A percentile compares a stretch with the other conserved stretches of the same genome.
Conservation (phyloP, 1,284 basidiomycete species). For the Amylostereum chailletii region DNA sequence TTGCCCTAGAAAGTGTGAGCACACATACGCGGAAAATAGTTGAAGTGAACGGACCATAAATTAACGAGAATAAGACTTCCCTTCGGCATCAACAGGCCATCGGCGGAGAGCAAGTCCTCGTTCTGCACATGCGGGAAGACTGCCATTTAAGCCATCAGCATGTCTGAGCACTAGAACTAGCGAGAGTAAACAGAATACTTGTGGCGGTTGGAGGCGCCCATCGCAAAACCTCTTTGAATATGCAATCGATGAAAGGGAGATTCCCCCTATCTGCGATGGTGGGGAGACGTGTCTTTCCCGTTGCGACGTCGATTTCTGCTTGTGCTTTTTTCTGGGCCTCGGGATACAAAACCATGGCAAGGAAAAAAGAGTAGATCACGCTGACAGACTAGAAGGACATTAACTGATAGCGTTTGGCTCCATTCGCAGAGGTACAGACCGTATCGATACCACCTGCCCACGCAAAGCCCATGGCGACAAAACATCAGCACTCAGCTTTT, state of each 20-base stretch:
- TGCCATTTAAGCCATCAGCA: no score
- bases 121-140: not conserved
- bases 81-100: not conserved
- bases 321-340: conserved; percentile 10
- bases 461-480: no score
- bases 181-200: no score
- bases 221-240: conserved; percentile 13
- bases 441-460: no score
- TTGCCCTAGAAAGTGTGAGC: no score
- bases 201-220: conserved; percentile 10
- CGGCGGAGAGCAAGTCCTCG: not conserved
- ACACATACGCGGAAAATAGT: no score
- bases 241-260: conserved; percentile 11
- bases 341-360: conserved; percentile 13
- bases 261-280: conserved; percentile 7
- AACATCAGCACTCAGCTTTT: no score
- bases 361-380: conserved; percentile 8
- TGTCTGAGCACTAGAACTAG: no score
- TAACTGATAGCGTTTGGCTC: no score
- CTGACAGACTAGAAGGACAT: no score
- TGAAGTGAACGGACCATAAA: not conserved
- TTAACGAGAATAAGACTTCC: not conserved
- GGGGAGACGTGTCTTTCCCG: conserved; percentile 11
- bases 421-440: no score
- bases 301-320: conserved; percentile 11